Evolutionary conservation across 805 yeast genomes (phyloP), one percentile per base, ranked within the genome.

Genomic region (Starmera pachycereana): DNA sequence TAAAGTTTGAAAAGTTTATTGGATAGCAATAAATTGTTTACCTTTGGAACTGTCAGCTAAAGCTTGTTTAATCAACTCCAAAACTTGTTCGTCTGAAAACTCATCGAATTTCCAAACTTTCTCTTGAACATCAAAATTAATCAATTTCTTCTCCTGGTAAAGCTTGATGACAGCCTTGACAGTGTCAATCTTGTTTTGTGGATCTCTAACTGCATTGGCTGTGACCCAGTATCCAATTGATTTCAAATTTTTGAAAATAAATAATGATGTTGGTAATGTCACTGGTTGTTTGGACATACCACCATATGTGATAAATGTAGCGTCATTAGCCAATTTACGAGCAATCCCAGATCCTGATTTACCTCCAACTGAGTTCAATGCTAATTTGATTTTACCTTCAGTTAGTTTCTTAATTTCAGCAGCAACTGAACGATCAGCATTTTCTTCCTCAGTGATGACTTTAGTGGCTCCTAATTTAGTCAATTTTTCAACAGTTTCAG

Each of bases 271-370:
- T 32, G 97, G 96, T 41, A 92, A 62, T n/a, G 76, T 73, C 10
- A 92, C 94, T 2, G 98, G 98, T 63, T 86, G 89, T 69, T 81
- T 78, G 4, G 97, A 86, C 98, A 92, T 92, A 32, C 95, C 97
- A 29, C 99, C 99, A 56, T 92, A 92, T 1, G 97, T 87, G 50
- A 88, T 75, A 68, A 92, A 65, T 37, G 78, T 72, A 2, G 92
- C 95, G 50, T 84, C 76, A 12, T 67, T 63, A 32, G 76, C 78
- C 41, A 92, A 69, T 58, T 88, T 90, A 49, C 96, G 72, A 9
- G 95, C 90, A 50, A 92, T 69, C 33, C 81, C 81, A 0, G 95
- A 70, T 16, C 87, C 75, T 31, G 87, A 81, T 44, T 81, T 73
- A 29, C 99, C 99, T 40, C 98, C 97, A 30, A 94, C 90, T 53